Conservation (phyloP, 2,329 filamentous ascomycete species). For the Colletotrichum sojae region DNA sequence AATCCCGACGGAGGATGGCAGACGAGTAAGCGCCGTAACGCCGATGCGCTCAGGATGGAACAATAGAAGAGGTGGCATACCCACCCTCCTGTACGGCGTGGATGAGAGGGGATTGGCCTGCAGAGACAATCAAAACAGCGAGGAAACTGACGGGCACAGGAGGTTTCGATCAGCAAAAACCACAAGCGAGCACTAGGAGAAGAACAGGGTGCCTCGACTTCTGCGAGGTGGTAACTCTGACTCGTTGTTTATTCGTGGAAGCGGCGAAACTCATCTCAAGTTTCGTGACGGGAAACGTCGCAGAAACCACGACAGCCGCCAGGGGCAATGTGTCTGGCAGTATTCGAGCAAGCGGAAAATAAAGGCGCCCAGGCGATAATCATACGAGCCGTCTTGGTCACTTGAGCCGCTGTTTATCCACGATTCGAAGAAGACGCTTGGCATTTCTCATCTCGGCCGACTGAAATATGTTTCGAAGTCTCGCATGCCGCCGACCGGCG, state of each 20-base stretch:
- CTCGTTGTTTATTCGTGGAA: slow-evolving; percentile 32
- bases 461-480: background rate
- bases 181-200: background rate
- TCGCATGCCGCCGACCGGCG: background rate
- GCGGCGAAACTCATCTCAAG: slow-evolving; percentile 37
- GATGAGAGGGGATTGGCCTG: slow-evolving; percentile 23
- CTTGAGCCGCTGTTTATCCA: background rate
- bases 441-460: background rate
- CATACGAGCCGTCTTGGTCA: slow-evolving; percentile 1
- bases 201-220: background rate
- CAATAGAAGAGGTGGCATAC: slow-evolving; percentile 16
- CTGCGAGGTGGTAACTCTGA: slow-evolving; percentile 22
- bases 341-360: background rate
- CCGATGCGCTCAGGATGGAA: slow-evolving; percentile 4
- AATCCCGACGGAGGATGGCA: slow-evolving; percentile 1
- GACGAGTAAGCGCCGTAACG: slow-evolving; percentile 18
- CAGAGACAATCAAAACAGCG: background rate
- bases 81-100: slow-evolving; percentile 6
- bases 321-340: slow-evolving; percentile 6
- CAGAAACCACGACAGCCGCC: slow-evolving; percentile 14
- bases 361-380: slow-evolving; percentile 1
- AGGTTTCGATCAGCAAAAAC: slow-evolving; percentile 3
- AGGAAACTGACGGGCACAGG: background rate
- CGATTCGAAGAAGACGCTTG: background rate
- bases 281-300: slow-evolving; percentile 36